phyloP scores from a whole-genome alignment of 2,329 filamentous ascomycete species.

The Penicillium sp. region DNA sequence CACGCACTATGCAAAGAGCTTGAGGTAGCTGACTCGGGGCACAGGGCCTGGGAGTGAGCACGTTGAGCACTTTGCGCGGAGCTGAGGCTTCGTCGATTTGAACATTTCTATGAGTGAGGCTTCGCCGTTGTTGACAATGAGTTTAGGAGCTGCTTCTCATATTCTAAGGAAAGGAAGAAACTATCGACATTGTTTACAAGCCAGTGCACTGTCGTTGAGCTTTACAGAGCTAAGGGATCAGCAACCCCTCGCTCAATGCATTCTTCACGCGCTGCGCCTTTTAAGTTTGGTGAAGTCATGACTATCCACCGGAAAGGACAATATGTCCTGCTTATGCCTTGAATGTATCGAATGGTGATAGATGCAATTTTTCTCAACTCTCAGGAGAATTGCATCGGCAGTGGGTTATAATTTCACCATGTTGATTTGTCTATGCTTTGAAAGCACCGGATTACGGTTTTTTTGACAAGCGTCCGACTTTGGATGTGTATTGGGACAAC shows the following conservation, averaged over 20 bases:
- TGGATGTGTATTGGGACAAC: too few species aligned
- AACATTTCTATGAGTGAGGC: background rate
- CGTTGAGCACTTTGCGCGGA: background rate
- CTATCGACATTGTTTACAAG: background rate
- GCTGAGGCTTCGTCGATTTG: background rate
- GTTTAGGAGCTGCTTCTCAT: background rate
- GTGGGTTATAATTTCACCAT: background rate
- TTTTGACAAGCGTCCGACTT: background rate
- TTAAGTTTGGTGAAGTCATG: background rate
- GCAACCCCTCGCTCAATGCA: background rate
- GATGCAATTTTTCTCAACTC: background rate
- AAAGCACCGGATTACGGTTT: background rate
- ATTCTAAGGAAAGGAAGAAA: background rate
- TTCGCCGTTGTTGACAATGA: background rate
- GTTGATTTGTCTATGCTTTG: too few species aligned
- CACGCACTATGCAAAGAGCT: background rate
- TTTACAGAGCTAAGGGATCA: background rate
- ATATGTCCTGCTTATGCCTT: background rate
- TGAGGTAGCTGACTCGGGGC: background rate
- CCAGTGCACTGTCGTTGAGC: background rate
- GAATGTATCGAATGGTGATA: background rate
- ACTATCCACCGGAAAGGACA: background rate
- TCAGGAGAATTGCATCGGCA: background rate
- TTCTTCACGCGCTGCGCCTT: background rate
- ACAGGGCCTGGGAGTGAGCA: background rate